Conservation (phyloP, 2,329 filamentous ascomycete genomes). For the Ophiocordyceps camponoti-leonardi region DNA sequence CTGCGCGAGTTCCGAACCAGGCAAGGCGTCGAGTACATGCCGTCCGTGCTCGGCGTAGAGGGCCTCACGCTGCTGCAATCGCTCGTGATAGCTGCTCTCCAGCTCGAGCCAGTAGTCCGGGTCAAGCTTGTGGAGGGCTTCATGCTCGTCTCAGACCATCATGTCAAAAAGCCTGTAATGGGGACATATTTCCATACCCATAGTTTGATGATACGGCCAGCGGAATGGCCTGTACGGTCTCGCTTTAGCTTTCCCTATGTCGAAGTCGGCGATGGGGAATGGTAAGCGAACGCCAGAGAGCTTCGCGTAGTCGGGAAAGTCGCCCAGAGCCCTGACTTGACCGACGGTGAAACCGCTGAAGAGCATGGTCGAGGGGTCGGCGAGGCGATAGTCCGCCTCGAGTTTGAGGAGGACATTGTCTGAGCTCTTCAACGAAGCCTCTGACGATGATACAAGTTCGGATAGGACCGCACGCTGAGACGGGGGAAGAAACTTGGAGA, state of each 20-base stretch:
- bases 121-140: constrained; percentile 64
- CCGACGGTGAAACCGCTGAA: constrained; percentile 49
- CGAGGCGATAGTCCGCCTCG: constrained; percentile 12
- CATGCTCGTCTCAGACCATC: background rate
- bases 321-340: constrained; percentile 51
- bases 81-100: constrained; percentile 50
- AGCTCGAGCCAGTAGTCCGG: constrained; percentile 82
- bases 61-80: constrained; percentile 50
- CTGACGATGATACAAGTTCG: too few relatives aligned
- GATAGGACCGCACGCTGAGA: too few relatives aligned
- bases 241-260: constrained; percentile 48
- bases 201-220: constrained; percentile 73
- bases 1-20: constrained; percentile 61
- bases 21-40: constrained; percentile 48
- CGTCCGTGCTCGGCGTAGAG: constrained; percentile 47
- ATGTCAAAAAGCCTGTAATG: too few relatives aligned
- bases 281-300: constrained; percentile 58
- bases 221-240: constrained; percentile 63
- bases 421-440: too few relatives aligned
- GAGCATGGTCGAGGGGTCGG: constrained; percentile 26
- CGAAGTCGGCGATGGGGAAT: constrained; percentile 40
- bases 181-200: constrained; percentile 38
- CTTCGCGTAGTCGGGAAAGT: constrained; percentile 60
- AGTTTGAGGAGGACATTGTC: background rate
- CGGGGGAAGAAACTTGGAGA: too few relatives aligned